Conservation (phyloP, 1,284 basidiomycete species). For the Boletus hoseneyae region DNA sequence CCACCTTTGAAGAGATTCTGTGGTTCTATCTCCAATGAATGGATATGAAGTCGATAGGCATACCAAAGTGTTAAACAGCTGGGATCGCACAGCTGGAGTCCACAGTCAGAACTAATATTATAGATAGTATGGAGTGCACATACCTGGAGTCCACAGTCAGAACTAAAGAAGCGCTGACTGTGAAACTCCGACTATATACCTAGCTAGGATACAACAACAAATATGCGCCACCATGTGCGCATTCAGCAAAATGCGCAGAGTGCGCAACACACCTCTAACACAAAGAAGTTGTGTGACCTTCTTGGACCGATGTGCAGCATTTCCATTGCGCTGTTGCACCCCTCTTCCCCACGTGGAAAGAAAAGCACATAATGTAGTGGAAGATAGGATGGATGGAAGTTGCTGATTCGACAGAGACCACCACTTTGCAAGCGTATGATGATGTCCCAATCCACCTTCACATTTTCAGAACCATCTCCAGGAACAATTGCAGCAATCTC, state of each 20-base stretch:
- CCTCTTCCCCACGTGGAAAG: slow-evolving; percentile 39
- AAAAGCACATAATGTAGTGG: slow-evolving; percentile 41
- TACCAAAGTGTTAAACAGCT: too few species aligned
- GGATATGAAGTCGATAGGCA: slow-evolving; percentile 13
- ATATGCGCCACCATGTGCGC: too few species aligned
- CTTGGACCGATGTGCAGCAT: neutral
- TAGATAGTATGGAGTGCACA: too few species aligned
- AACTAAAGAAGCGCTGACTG: too few species aligned
- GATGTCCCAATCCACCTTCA: slow-evolving; percentile 4
- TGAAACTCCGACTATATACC: too few species aligned
- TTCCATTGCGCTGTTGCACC: slow-evolving; percentile 10
- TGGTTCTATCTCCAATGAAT: neutral
- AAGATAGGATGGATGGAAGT: slow-evolving; percentile 35
- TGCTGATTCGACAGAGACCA: slow-evolving; percentile 26
- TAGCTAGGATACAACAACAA: too few species aligned
- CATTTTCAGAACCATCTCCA: slow-evolving; percentile 15
- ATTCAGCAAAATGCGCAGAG: too few species aligned
- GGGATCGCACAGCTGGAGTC: too few species aligned
- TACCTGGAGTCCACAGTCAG: too few species aligned
- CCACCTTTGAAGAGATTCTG: slow-evolving; percentile 36
- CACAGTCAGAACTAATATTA: too few species aligned
- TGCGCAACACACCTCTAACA: too few species aligned
- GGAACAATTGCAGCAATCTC: slow-evolving; percentile 30
- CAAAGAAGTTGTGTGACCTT: slow-evolving; percentile 17
- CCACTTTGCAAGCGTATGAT: slow-evolving; percentile 14